These are phyloP conservation scores for Meyerozyma guilliermondii DNA, from an alignment of 1,139 yeast species.

Conservation along the genomic window DNA sequence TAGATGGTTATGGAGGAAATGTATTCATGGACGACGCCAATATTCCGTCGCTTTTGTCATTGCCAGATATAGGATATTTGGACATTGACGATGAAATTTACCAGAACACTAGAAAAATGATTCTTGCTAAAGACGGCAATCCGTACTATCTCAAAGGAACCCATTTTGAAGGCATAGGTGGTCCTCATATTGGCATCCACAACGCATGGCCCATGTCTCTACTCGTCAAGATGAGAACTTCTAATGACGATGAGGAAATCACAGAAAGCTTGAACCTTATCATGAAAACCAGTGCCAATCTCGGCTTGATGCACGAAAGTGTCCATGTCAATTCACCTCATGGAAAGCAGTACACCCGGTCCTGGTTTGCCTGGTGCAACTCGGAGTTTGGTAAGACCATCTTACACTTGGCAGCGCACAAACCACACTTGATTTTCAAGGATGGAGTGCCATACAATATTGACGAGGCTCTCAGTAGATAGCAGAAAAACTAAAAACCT, in stretches of 20 bases:
- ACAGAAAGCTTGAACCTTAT: constrained; percentile 42
- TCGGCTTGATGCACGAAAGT: constrained; percentile 84
- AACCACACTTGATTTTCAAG: constrained; percentile 68
- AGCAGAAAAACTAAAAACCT: no score
- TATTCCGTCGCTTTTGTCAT: constrained; percentile 72
- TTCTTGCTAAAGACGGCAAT: constrained; percentile 63
- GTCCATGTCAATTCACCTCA: constrained; percentile 56
- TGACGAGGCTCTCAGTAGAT: constrained; percentile 16
- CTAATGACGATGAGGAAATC: constrained; percentile 69
- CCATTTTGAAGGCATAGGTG: constrained; percentile 74
- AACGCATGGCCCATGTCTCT: constrained; percentile 93
- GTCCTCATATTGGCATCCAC: constrained; percentile 80
- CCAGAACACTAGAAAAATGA: constrained; percentile 75
- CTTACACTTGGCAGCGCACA: constrained; percentile 64
- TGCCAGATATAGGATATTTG: constrained; percentile 76
- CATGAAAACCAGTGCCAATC: constrained; percentile 58
- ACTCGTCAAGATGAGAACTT: constrained; percentile 67
- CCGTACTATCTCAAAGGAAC: constrained; percentile 70
- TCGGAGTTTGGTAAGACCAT: constrained; percentile 87
- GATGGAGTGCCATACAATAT: constrained; percentile 26
- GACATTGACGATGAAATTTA: constrained; percentile 52
- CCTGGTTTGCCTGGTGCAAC: constrained; percentile 96
- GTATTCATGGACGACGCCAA: constrained; percentile 88
- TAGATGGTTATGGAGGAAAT: constrained; percentile 79
- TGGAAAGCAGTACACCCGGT: constrained; percentile 53